Percentiles rank a stretch among this genome's conserved stretches.
Conservation (phyloP, 2,329 filamentous ascomycete genomes). For the Aspergillus fumigatus region DNA sequence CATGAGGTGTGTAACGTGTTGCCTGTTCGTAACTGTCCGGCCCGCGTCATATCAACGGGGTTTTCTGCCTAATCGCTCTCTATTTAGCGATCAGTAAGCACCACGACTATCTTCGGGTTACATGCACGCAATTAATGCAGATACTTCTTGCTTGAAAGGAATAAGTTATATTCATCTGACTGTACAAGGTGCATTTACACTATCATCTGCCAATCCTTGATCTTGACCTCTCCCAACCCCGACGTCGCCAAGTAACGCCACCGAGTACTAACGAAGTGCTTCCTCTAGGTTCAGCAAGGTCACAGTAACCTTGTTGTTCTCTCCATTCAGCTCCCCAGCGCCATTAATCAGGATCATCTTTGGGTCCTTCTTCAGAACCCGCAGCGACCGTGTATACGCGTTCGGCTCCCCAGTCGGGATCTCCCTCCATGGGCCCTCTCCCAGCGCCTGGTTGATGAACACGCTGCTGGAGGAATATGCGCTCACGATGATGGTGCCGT, state of each 20-base stretch:
- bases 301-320: conserved; percentile 17
- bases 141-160: too few species aligned
- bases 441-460: conserved; percentile 46
- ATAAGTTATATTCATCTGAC: too few species aligned
- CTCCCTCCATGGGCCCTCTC: conserved; percentile 45
- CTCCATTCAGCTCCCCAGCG: conserved; percentile 12
- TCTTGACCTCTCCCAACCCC: not conserved
- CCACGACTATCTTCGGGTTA: too few species aligned
- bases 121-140: too few species aligned
- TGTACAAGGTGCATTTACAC: too few species aligned
- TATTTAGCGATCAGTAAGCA: too few species aligned
- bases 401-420: conserved; percentile 37
- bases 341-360: conserved; percentile 17
- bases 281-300: conserved; percentile 16
- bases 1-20: too few species aligned
- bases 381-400: conserved; percentile 46
- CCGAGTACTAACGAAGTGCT: not conserved
- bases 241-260: not conserved
- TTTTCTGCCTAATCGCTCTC: too few species aligned
- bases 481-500: conserved; percentile 48
- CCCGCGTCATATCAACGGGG: too few species aligned
- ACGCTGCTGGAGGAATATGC: conserved; percentile 17
- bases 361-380: conserved; percentile 38
- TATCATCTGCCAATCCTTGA: too few species aligned
- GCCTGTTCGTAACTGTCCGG: too few species aligned